These are phyloP conservation scores for Agarophyton chilense DNA, from an alignment of 23 red algal genomes.

Conservation along the genomic window DNA sequence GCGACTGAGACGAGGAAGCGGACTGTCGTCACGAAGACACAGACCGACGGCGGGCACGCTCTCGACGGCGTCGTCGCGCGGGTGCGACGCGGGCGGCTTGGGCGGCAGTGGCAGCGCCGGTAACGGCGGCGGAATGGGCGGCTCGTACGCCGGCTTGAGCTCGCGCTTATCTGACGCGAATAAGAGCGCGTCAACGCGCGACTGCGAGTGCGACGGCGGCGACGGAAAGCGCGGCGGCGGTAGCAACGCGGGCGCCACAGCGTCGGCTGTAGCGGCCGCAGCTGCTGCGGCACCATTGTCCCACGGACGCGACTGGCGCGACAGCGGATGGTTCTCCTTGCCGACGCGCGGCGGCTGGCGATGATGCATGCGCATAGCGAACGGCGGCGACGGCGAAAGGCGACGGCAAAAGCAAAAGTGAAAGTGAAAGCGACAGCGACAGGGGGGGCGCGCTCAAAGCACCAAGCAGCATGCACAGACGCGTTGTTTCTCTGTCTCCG, in stretches of 20 bases:
- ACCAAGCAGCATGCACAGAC: too few species aligned
- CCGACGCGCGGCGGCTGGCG: not conserved
- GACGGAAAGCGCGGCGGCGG: not conserved
- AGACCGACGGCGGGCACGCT: not conserved
- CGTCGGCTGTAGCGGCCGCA: too few species aligned
- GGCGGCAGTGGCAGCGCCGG: slow-evolving; percentile 29
- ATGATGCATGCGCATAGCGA: not conserved
- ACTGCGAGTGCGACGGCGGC: too few species aligned
- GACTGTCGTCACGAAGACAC: not conserved
- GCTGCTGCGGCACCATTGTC: slow-evolving; percentile 35
- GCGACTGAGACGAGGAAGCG: not conserved
- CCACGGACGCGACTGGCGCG: slow-evolving; percentile 40
- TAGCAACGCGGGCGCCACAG: not conserved
- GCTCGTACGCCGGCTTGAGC: slow-evolving; percentile 25
- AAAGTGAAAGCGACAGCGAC: too few species aligned
- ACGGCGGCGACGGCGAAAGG: not conserved
- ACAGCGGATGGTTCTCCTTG: not conserved
- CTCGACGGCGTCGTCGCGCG: not conserved
- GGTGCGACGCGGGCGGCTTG: not conserved
- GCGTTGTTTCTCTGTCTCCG: too few species aligned
- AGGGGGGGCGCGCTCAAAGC: too few species aligned
- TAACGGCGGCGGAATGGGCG: not conserved
- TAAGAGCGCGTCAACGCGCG: too few species aligned
- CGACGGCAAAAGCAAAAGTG: not conserved
- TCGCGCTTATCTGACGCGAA: slow-evolving; percentile 5